Conservation (phyloP, 2,329 filamentous ascomycete species). For the Talaromyces sp. region DNA sequence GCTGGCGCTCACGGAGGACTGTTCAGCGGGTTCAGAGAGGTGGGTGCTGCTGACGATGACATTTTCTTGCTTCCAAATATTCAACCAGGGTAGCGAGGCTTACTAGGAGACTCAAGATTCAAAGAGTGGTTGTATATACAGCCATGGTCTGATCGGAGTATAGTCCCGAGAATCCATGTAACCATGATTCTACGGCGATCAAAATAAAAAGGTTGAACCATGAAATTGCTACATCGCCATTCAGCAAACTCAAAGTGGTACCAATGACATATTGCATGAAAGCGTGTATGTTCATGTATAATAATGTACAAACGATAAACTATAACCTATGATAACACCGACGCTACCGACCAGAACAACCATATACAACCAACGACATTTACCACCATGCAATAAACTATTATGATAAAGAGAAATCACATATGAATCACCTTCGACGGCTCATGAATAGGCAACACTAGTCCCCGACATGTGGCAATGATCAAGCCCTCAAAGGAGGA, state of each 20-base stretch:
- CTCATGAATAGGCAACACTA: constrained; percentile 13
- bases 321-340: background rate
- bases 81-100: background rate
- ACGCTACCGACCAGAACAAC: background rate
- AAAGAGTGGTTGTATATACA: background rate
- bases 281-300: background rate
- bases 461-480: constrained; percentile 28
- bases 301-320: background rate
- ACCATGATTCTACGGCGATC: constrained; percentile 1
- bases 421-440: constrained; percentile 1
- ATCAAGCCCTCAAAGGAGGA: constrained; percentile 25
- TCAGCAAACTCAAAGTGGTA: background rate
- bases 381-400: background rate
- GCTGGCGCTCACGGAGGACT: background rate
- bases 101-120: no score
- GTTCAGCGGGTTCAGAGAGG: background rate
- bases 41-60: background rate
- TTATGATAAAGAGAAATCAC: background rate
- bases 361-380: constrained; percentile 8
- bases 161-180: background rate
- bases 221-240: background rate
- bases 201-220: background rate
- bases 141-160: background rate
- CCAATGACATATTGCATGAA: background rate
- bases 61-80: background rate